A percentile compares a stretch with the other conserved stretches of the same genome.
phyloP scores from a whole-genome alignment of 2,329 filamentous ascomycete genomes.

The Nemania sp. region DNA sequence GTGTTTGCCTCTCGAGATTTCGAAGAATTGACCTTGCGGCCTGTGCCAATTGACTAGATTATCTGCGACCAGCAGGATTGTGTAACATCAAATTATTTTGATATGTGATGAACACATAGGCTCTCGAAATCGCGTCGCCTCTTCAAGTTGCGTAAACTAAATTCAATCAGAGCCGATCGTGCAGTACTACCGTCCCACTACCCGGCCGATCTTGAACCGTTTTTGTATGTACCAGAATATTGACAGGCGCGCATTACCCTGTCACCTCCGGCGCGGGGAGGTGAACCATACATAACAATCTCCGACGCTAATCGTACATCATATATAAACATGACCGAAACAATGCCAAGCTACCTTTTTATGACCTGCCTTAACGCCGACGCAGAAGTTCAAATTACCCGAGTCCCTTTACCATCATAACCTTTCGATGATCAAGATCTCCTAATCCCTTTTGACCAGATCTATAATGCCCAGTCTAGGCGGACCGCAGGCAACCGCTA shows the following conservation, averaged over 20 bases:
- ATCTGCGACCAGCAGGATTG: neutral
- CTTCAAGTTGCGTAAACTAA: neutral
- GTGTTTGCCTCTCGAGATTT: neutral
- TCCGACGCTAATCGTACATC: slow-evolving; percentile 28
- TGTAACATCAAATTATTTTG: neutral
- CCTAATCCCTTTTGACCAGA: slow-evolving; percentile 17
- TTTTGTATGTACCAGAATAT: slow-evolving; percentile 6
- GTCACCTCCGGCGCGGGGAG: slow-evolving; percentile 10
- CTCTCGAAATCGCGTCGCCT: neutral
- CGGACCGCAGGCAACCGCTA: slow-evolving; percentile 19
- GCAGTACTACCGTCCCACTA: slow-evolving; percentile 10
- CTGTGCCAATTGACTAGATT: neutral
- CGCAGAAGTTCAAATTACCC: slow-evolving; percentile 19
- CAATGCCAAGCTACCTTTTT: slow-evolving; percentile 18
- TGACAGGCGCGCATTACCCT: slow-evolving; percentile 8
- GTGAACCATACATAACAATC: slow-evolving; percentile 14
- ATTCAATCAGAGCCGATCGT: slow-evolving; percentile 15
- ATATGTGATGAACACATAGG: slow-evolving; percentile 6
- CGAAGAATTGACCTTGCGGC: neutral
- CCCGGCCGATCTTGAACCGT: slow-evolving; percentile 7
- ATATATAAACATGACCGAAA: slow-evolving; percentile 22
- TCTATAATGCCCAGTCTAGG: slow-evolving; percentile 27
- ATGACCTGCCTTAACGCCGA: slow-evolving; percentile 25
- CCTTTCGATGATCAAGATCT: slow-evolving; percentile 11
- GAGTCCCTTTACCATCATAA: slow-evolving; percentile 8